Base-by-base conservation (phyloP, 106 monocot genomes). In the Hemerocallis citrina region DNA sequence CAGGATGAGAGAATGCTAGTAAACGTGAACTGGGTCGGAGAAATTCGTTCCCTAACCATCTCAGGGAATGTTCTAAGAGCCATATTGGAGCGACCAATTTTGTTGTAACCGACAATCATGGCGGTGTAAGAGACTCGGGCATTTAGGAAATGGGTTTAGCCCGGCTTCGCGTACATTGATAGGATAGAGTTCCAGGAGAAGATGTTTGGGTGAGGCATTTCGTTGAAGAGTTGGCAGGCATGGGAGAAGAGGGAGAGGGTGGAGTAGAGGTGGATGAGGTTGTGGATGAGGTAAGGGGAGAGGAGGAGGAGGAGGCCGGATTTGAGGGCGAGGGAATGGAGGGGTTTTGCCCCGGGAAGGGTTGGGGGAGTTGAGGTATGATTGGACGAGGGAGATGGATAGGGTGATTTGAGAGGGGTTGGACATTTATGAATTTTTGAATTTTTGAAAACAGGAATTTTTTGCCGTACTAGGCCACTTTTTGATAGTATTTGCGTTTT, bases 101-200 rank as follows among this genome's bases (percentile, higher is more conserved):
- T 62, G 56, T 80, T 91, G 34, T 67, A 82, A 0, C 87, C 91
- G 1, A 88, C 84, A 36, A 98, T 77, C 76, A 98, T 62, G 6
- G 77, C 27, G 11, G 91, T 98, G 84, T 87, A 98, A 0, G 96
- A 91, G 6, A 98, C 81, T 77, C 71, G 10, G 84, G 96, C 91
- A 91, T 98, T 75, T 23, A 36, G 6, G 1, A 21, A 8, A 0
- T 35, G n/a, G 32, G 84, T 50, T 5, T 43, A 57, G 0, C 75
- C 76, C n/a, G 62, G 39, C 56, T 90, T 98, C 1, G 81, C 81
- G 17, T 81, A 58, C 84, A 85, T 77, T 6, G 86, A 78, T 13
- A 98, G 76, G 7, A 91, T 33, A 15, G 84, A 71, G 55, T 96
- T 96, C 91, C 91, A 91, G 6, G 96, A 72, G 74, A 84, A 80